phyloP scores from a whole-genome alignment of 2,329 filamentous ascomycete genomes.

The Orbilia oligospora region DNA sequence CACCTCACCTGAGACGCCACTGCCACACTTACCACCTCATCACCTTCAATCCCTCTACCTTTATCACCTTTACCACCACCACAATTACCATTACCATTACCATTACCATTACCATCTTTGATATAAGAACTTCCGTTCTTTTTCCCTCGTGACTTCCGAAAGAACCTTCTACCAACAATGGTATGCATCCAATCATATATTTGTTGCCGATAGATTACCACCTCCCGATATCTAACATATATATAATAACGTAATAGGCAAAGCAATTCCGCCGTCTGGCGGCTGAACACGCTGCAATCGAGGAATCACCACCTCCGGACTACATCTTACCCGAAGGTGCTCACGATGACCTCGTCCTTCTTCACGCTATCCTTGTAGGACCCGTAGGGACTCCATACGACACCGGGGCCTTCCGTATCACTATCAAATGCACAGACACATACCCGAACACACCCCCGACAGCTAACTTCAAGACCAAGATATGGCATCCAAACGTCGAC shows the following conservation, averaged over 20 bases:
- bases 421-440: constrained; percentile 62
- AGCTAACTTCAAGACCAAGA: constrained; percentile 64
- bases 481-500: constrained; percentile 64
- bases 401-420: constrained; percentile 63
- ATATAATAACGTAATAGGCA: constrained; percentile 23
- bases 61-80: too few species aligned
- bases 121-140: background rate
- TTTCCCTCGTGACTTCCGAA: background rate
- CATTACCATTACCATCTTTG: background rate
- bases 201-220: background rate
- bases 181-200: background rate
- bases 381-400: constrained; percentile 64
- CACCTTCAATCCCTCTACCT: too few species aligned
- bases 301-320: constrained; percentile 62
- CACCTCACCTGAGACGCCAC: constrained; percentile 12
- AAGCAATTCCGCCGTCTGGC: constrained; percentile 63
- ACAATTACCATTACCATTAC: background rate
- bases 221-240: background rate
- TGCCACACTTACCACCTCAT: background rate
- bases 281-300: constrained; percentile 63
- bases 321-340: constrained; percentile 63
- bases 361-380: constrained; percentile 62
- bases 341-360: constrained; percentile 62
- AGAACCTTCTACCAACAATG: constrained; percentile 12
- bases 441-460: constrained; percentile 63